Conservation (phyloP, 768 basidiomycete genomes). For the Kondoa malvinella region DNA sequence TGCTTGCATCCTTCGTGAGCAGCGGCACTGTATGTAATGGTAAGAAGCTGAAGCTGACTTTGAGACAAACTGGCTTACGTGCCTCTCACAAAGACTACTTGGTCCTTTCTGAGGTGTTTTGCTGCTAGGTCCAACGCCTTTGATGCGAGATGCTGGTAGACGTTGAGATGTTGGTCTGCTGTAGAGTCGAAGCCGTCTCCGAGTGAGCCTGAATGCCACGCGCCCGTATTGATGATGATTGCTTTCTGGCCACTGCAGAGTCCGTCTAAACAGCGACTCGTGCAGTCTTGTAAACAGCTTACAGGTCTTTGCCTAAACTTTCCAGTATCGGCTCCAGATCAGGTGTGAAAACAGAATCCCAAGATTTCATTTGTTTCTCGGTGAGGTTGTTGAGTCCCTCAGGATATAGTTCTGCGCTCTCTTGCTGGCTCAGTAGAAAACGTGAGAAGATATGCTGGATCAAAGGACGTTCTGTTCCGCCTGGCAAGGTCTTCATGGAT, state of each 20-base stretch:
- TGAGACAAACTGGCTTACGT: background rate
- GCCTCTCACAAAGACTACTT: background rate
- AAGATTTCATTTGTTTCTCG: background rate
- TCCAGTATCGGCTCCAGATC: background rate
- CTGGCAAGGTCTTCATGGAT: background rate
- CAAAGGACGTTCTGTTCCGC: background rate
- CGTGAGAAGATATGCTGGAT: background rate
- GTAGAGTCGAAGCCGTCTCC: background rate
- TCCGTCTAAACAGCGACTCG: background rate
- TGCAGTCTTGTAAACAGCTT: background rate
- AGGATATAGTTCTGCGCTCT: background rate
- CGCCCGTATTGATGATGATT: background rate
- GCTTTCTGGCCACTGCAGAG: background rate
- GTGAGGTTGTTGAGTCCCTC: background rate
- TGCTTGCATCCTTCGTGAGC: background rate
- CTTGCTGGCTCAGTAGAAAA: background rate
- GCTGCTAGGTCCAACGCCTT: background rate
- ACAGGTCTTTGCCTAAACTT: background rate
- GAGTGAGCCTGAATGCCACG: background rate
- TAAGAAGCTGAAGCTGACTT: background rate
- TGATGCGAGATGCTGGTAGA: background rate
- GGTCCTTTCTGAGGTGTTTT: background rate
- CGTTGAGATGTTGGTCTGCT: background rate
- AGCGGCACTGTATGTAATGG: background rate
- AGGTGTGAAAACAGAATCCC: background rate